Evolutionary conservation across 140 eudicot genomes (phyloP).

Genomic region (Erigeron philadelphicus): DNA sequence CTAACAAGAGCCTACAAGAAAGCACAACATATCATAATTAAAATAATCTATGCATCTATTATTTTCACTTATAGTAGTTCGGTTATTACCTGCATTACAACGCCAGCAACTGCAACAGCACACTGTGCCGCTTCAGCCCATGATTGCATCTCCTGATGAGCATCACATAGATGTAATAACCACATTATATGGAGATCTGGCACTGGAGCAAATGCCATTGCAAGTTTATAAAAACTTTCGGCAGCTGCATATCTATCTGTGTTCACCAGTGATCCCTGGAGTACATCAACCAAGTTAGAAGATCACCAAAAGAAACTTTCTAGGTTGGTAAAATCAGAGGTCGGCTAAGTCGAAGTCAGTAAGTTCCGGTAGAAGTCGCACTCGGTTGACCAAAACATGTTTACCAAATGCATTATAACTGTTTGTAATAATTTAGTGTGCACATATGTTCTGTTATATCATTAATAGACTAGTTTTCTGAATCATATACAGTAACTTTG

Average conservation of each 20-base stretch:
- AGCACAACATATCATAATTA: background rate
- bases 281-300: slow-evolving; percentile 26
- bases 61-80: background rate
- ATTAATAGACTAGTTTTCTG: too few species aligned
- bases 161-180: slow-evolving; percentile 91
- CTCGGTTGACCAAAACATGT: background rate
- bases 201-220: slow-evolving; percentile 98
- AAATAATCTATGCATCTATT: too few species aligned
- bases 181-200: slow-evolving; percentile 99
- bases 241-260: slow-evolving; percentile 95
- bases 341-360: background rate
- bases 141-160: slow-evolving; percentile 98
- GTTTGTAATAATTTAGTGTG: too few species aligned
- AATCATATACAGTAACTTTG: background rate
- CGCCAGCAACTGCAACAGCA: slow-evolving; percentile 99
- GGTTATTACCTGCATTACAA: slow-evolving; percentile 81
- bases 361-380: background rate
- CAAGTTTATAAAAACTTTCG: slow-evolving; percentile 91
- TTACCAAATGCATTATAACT: too few species aligned
- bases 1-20: slow-evolving; percentile 79
- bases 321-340: background rate
- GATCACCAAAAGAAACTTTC: background rate
- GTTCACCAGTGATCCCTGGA: slow-evolving; percentile 84
- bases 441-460: too few species aligned
- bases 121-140: slow-evolving; percentile 99